Evolutionary conservation across 1,139 yeast species (phyloP), one percentile per base, ranked within the genome.

Genomic region (Zhuliangozyma parablackwelliae): DNA sequence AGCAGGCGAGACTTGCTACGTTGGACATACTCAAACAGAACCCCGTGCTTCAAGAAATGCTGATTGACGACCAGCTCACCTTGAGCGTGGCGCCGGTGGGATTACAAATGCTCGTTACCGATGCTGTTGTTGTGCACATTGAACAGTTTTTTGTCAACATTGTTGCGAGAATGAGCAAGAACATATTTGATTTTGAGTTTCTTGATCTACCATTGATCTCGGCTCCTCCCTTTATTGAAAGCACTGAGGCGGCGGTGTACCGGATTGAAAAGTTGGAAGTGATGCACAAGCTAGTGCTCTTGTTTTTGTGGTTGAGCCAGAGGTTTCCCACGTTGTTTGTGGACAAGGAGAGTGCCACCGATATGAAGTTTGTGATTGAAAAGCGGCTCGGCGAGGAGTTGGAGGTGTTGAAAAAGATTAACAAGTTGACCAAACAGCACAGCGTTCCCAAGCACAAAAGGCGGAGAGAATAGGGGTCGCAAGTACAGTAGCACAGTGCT

Each of bases 281-380:
- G 16, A 63, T 84, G 45, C 96, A 92, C 61, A 76, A 79, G 46
- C 63, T 78, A 33, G 70, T 87, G 21, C 72, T 82, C 46, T 63
- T 87, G 10, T 90, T 78, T 54, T 64, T 88, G 56, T 92, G 98
- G 98, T 68, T 92, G 45, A 74, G 87, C 42, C 92, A 87, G 54
- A 63, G 97, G 52, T 90, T 85, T 68, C 96, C 97, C 0, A 78
- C 82, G 28, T 70, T 81, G 36, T 85, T 89, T 50, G 75, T 84
- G 9, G 96, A 88, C 54, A 69, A 79, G 24, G 85, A 82, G 41
- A 78, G 89, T 35, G 95, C 96, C 0, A 59, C 61, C 30, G 86
- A 84, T 41, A 59, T 87, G 49, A 83, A 84, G 53, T 64, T 75
- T 23, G 57, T 82, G 47, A 73, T 82, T 32, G 92, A 84, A 50